phyloP scores from a whole-genome alignment of 352 stramenopile genomes.

The Pythium myriotylum region DNA sequence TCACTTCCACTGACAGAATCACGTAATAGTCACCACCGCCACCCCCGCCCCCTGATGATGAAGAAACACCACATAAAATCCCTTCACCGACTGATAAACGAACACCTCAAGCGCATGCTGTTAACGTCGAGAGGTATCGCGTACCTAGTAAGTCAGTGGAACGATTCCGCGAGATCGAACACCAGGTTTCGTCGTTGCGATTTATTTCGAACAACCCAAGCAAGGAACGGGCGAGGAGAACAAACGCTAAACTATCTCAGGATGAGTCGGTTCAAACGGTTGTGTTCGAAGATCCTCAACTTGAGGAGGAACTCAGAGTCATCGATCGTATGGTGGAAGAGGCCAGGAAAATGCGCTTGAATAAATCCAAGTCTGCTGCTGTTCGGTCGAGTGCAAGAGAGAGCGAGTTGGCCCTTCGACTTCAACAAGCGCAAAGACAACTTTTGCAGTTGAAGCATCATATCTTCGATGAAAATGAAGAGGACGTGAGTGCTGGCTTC shows the following conservation, averaged over 20 bases:
- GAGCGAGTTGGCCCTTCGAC: slow-evolving; percentile 54
- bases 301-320: slow-evolving; percentile 38
- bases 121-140: neutral
- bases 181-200: slow-evolving; percentile 24
- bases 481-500: neutral
- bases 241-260: neutral
- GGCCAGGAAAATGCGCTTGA: slow-evolving; percentile 36
- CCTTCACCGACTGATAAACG: neutral
- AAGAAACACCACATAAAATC: neutral
- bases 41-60: slow-evolving; percentile 16
- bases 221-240: neutral
- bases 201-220: slow-evolving; percentile 10
- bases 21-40: slow-evolving; percentile 12
- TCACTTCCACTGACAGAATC: neutral
- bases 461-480: slow-evolving; percentile 34
- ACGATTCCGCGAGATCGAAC: slow-evolving; percentile 20
- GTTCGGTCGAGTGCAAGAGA: slow-evolving; percentile 55
- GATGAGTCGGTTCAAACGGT: neutral
- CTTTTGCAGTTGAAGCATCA: slow-evolving; percentile 70
- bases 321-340: slow-evolving; percentile 58
- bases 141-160: slow-evolving; percentile 32
- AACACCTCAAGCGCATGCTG: neutral
- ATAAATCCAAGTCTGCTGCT: slow-evolving; percentile 28
- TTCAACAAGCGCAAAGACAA: slow-evolving; percentile 75
- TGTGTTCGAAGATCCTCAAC: slow-evolving; percentile 35